These are phyloP conservation scores for Marsdenia floribunda DNA, from an alignment of 257 asterid species.

Conservation along the genomic window DNA sequence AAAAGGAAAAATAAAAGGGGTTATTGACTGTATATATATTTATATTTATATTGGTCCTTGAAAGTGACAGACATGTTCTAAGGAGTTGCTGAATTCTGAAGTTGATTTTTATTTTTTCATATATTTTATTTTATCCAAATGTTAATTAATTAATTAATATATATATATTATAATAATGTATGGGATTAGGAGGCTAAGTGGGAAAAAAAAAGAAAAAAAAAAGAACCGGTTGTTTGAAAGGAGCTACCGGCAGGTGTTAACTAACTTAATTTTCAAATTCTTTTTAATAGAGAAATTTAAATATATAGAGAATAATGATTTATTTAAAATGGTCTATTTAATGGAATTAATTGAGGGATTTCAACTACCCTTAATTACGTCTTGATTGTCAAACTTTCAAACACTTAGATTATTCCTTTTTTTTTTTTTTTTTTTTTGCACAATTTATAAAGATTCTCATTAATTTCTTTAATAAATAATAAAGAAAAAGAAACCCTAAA, in stretches of 20 bases:
- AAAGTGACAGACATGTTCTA: slow-evolving; percentile 58
- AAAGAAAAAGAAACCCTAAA: neutral
- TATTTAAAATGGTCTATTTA: neutral
- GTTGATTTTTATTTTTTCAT: neutral
- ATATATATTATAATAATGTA: neutral
- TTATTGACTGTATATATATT: too few species aligned
- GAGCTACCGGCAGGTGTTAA: neutral
- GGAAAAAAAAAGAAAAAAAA: too few species aligned
- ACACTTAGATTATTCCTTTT: slow-evolving; percentile 1
- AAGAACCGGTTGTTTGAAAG: neutral
- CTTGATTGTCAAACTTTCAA: neutral
- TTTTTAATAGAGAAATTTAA: neutral
- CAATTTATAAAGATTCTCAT: too few species aligned
- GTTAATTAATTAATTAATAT: neutral
- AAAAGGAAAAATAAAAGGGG: too few species aligned
- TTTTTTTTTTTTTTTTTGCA: neutral
- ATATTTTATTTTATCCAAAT: slow-evolving; percentile 3
- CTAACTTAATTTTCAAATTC: neutral
- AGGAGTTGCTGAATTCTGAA: slow-evolving; percentile 14
- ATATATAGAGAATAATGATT: slow-evolving; percentile 13
- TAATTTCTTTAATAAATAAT: too few species aligned
- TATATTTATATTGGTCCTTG: slow-evolving; percentile 4
- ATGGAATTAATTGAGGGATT: neutral
- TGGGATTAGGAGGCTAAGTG: neutral
- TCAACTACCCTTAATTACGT: neutral